Conservation (phyloP, 495 filamentous ascomycete species). For the Annulohypoxylon moriforme region DNA sequence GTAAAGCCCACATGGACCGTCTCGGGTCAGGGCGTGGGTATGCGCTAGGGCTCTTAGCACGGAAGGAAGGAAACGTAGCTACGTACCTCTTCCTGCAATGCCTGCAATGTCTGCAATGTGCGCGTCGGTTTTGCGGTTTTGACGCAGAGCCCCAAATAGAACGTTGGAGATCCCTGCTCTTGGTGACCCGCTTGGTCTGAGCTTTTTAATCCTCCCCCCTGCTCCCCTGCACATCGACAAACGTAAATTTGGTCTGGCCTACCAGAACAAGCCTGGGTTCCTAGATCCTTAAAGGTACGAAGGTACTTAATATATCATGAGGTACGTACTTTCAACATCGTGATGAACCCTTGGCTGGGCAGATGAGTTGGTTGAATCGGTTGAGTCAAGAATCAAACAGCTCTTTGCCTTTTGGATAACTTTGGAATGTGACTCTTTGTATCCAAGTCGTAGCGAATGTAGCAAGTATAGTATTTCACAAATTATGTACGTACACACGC, state of each 20-base stretch:
- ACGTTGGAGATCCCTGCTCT: slow-evolving; percentile 42
- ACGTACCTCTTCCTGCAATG: slow-evolving; percentile 13
- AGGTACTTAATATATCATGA: slow-evolving; percentile 12
- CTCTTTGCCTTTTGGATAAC: not conserved
- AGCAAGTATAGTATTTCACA: not conserved
- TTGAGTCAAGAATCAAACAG: slow-evolving; percentile 20
- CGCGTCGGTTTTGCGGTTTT: slow-evolving; percentile 37
- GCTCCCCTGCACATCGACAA: slow-evolving; percentile 44
- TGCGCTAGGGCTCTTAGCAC: slow-evolving; percentile 6
- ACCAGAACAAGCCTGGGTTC: slow-evolving; percentile 6
- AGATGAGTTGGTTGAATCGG: slow-evolving; percentile 14
- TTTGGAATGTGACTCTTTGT: not conserved
- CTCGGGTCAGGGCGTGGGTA: slow-evolving; percentile 43
- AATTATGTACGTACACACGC: not conserved
- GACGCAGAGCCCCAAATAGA: slow-evolving; percentile 48
- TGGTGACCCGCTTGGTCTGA: slow-evolving; percentile 27
- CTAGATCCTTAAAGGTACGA: slow-evolving; percentile 26
- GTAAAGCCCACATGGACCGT: slow-evolving; percentile 39
- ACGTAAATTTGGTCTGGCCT: slow-evolving; percentile 32
- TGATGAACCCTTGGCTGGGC: slow-evolving; percentile 10
- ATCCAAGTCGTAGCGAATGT: not conserved
- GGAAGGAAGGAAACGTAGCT: slow-evolving; percentile 1
- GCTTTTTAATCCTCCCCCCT: slow-evolving; percentile 15
- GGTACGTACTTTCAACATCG: slow-evolving; percentile 23
- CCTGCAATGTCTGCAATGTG: slow-evolving; percentile 8